Base-by-base conservation (phyloP, 352 stramenopile species). In the Phytophthora ohioensis region DNA sequence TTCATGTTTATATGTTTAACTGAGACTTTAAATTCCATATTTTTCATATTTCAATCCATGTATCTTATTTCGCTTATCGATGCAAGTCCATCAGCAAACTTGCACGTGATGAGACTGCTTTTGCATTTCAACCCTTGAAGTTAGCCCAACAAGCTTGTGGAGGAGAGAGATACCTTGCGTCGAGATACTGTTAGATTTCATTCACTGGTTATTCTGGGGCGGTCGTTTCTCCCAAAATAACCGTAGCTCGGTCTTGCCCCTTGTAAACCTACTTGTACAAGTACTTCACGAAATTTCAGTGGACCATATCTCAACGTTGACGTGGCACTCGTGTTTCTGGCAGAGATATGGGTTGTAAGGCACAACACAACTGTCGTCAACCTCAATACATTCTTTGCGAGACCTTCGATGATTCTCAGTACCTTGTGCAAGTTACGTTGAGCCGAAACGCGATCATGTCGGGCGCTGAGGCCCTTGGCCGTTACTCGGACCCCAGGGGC, bases 331-430 rank as follows among this genome's bases (percentile, higher is more conserved):
- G 51, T 79, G 92, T 53, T 80, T 85, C 5, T 76, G 46, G 0
- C 73, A 69, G 1, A 93, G 62, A 32, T 80, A 90, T 1, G 78
- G 73, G 42, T 86, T 91, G 74, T 92, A 90, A 4, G 81, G 75
- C 0, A 92, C 81, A 5, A 91, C 82, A 62, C 67, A 84, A 3
- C 53, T 56, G 32, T 87, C 90, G 31, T 57, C 57, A 13, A 56
- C 34, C 2, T 47, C 43, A 17, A 64, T 34, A 10, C 43, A 32
- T 30, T 64, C 53, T 3, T 21, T 21, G 21, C 21, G 21, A 21
- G 21, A 1, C 21, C 21, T 10, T 8, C 13, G 15, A 4, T 15
- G 12, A 17, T 49, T 49, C 15, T 21, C 21, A 21, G 7, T 4
- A 2, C 15, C 17, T 13, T 49, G 11, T 15, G 15, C 17, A 32